Percentiles rank a stretch among this genome's conserved stretches.
phyloP scores from a whole-genome alignment of 768 basidiomycete species.

The Lactarius quietus region DNA sequence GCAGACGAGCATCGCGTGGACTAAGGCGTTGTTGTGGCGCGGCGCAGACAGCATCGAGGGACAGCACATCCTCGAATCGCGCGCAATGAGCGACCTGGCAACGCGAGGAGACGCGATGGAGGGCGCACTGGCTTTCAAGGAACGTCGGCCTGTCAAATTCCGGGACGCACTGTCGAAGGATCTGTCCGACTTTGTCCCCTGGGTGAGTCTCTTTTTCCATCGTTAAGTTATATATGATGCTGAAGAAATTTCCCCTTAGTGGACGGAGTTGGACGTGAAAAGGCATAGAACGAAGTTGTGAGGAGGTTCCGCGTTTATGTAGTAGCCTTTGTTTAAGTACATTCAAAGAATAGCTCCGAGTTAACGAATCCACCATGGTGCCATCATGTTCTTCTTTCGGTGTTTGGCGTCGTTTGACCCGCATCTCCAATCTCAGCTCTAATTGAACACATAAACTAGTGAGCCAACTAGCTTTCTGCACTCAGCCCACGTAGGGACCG shows the following conservation, averaged over 20 bases:
- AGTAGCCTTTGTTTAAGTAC: not conserved
- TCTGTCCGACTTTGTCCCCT: conserved; percentile 45
- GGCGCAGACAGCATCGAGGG: conserved; percentile 50
- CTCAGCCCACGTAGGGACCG: not conserved
- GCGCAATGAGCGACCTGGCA: conserved; percentile 42
- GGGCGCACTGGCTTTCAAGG: conserved; percentile 47
- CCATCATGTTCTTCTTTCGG: not conserved
- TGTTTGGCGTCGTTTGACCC: not conserved
- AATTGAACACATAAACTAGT: not conserved
- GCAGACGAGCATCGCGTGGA: conserved; percentile 47
- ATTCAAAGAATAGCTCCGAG: not conserved
- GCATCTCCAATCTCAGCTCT: too few species aligned
- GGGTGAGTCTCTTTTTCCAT: conserved; percentile 38
- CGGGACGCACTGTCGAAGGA: conserved; percentile 42
- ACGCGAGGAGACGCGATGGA: conserved; percentile 43
- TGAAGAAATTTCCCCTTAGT: conserved; percentile 30
- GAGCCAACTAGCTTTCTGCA: conserved; percentile 10
- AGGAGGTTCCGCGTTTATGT: too few species aligned
- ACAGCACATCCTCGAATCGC: conserved; percentile 52
- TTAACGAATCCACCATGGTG: not conserved
- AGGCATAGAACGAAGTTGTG: conserved; percentile 18
- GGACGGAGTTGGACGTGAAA: conserved; percentile 30
- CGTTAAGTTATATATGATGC: not conserved
- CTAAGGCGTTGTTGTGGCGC: conserved; percentile 50
- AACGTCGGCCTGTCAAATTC: conserved; percentile 45